phyloP scores from a whole-genome alignment of 2,329 filamentous ascomycete species.

The Rutstroemia sp. region DNA sequence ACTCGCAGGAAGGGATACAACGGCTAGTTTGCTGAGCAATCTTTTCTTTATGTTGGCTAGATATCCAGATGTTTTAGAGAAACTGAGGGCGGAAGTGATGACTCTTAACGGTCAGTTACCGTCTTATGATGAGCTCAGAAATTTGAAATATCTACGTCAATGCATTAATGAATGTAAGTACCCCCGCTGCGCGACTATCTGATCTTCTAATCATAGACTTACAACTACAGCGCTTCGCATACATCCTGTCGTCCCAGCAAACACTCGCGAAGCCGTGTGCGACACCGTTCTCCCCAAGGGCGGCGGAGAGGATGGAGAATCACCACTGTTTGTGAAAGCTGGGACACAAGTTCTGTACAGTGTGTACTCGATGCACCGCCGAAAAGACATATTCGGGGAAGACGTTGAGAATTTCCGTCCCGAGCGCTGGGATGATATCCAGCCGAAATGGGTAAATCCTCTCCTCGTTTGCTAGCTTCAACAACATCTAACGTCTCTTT shows the following conservation, averaged over 20 bases:
- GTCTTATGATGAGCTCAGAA: slow-evolving; percentile 40
- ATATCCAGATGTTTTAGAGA: slow-evolving; percentile 25
- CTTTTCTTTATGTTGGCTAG: slow-evolving; percentile 24
- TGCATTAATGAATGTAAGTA: slow-evolving; percentile 48
- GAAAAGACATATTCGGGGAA: slow-evolving; percentile 31
- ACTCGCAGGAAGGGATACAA: slow-evolving; percentile 36
- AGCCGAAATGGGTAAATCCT: not conserved
- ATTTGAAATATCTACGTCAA: slow-evolving; percentile 46
- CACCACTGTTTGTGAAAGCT: slow-evolving; percentile 22
- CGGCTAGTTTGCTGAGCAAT: slow-evolving; percentile 32
- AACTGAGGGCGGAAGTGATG: slow-evolving; percentile 24
- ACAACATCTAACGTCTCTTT: not conserved
- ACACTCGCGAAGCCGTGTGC: slow-evolving; percentile 16
- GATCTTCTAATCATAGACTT: not conserved
- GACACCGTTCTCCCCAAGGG: slow-evolving; percentile 25
- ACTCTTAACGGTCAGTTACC: slow-evolving; percentile 32
- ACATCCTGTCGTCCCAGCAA: slow-evolving; percentile 32
- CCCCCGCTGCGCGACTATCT: not conserved
- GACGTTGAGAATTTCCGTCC: slow-evolving; percentile 34
- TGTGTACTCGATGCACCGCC: slow-evolving; percentile 31
- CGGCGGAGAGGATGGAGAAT: slow-evolving; percentile 25
- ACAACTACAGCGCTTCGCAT: slow-evolving; percentile 23
- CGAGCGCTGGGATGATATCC: slow-evolving; percentile 32
- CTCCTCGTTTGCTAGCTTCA: not conserved
- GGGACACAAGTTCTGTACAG: slow-evolving; percentile 15